Conservation (phyloP, 495 filamentous ascomycete species). For the Penicillium bovifimosum region DNA sequence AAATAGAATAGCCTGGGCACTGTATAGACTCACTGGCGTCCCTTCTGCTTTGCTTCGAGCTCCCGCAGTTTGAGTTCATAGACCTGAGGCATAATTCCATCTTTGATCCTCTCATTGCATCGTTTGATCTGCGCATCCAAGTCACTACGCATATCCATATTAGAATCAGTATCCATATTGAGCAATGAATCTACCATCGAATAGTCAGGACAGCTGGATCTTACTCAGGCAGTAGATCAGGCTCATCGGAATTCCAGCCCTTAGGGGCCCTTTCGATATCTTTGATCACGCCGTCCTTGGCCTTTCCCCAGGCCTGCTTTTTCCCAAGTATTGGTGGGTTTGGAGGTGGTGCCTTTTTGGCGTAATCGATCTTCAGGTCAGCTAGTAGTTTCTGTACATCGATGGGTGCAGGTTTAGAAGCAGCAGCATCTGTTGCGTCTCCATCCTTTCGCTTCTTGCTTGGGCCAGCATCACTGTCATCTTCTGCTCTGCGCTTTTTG, state of each 20-base stretch:
- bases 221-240: conserved; percentile 8
- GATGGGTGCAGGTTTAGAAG: background rate
- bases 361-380: background rate
- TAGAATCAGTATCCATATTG: background rate
- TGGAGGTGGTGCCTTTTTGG: background rate
- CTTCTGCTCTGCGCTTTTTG: too few relatives aligned
- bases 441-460: too few relatives aligned
- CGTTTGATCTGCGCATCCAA: conserved; percentile 11
- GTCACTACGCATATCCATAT: too few relatives aligned
- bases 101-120: conserved; percentile 5
- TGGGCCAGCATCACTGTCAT: too few relatives aligned
- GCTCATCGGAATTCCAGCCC: conserved; percentile 7
- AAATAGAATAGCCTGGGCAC: background rate
- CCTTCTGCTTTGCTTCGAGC: background rate
- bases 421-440: too few relatives aligned
- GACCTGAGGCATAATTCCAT: conserved; percentile 12
- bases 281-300: background rate
- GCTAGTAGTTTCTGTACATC: background rate
- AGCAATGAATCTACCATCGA: background rate
- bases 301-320: background rate
- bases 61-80: conserved; percentile 2
- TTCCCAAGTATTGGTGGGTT: background rate
- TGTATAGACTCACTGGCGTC: background rate
- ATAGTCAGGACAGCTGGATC: background rate
- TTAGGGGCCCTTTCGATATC: background rate